These are phyloP conservation scores for Kitagawia praeruptora DNA, from an alignment of 129 eudicot species.

Conservation along the genomic window DNA sequence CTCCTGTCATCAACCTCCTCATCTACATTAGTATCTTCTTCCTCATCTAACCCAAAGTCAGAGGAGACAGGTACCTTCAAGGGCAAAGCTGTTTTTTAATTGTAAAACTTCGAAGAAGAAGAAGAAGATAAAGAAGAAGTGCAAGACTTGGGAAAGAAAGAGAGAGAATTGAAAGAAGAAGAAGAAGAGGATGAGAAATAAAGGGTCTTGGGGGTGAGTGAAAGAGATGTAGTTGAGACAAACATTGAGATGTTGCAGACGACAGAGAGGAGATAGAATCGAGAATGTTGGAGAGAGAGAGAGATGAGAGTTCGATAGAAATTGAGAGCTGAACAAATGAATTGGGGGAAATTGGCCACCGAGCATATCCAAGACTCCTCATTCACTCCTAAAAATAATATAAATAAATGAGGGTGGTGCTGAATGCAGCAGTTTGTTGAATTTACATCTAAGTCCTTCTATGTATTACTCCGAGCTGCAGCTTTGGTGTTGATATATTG, in stretches of 20 bases:
- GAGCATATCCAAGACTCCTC: too few species aligned
- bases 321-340: too few species aligned
- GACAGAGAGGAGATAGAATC: too few species aligned
- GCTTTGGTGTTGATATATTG: too few species aligned
- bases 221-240: slow-evolving; percentile 21
- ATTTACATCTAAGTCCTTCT: too few species aligned
- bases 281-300: too few species aligned
- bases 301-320: too few species aligned
- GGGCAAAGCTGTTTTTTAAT: slow-evolving; percentile 17
- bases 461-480: too few species aligned
- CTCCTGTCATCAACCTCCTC: slow-evolving; percentile 26
- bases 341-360: too few species aligned
- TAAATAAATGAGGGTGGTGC: too few species aligned
- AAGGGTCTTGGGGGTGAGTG: slow-evolving; percentile 44
- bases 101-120: slow-evolving; percentile 9
- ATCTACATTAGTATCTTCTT: background rate
- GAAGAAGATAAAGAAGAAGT: background rate
- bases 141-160: slow-evolving; percentile 28
- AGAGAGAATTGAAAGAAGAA: background rate
- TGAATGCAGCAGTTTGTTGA: too few species aligned
- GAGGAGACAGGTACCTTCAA: slow-evolving; percentile 19
- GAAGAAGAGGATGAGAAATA: slow-evolving; percentile 26
- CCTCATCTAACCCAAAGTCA: background rate
- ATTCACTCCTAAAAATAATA: too few species aligned
- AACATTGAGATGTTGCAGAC: background rate